phyloP scores from a whole-genome alignment of 2,329 filamentous ascomycete genomes.

The Aspergillus arachidicola region DNA sequence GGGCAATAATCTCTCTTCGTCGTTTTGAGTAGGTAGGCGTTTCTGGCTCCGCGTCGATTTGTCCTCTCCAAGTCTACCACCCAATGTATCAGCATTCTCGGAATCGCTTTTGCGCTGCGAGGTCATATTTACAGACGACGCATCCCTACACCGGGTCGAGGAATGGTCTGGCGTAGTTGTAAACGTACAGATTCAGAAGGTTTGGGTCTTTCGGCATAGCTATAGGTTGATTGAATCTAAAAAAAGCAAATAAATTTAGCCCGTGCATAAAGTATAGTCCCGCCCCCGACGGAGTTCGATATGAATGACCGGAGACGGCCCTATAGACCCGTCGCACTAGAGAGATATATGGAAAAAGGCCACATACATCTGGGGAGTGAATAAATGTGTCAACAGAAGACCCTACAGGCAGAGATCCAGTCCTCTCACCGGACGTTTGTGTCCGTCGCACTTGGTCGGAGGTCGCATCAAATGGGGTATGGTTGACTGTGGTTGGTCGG shows the following conservation, averaged over 20 bases:
- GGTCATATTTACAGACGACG: slow-evolving; percentile 25
- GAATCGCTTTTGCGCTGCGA: slow-evolving; percentile 1
- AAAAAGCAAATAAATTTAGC: slow-evolving; percentile 7
- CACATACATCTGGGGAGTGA: slow-evolving; percentile 3
- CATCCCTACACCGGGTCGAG: slow-evolving; percentile 25
- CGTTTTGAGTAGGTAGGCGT: slow-evolving; percentile 10
- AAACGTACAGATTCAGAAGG: slow-evolving; percentile 19
- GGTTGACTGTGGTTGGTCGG: slow-evolving; percentile 6
- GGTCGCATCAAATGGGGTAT: slow-evolving; percentile 27
- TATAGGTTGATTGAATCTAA: slow-evolving; percentile 12
- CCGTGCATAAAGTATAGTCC: neutral
- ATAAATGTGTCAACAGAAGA: neutral
- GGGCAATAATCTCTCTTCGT: slow-evolving; percentile 29
- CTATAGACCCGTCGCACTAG: neutral
- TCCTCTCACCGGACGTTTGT: slow-evolving; percentile 26
- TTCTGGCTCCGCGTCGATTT: slow-evolving; percentile 18
- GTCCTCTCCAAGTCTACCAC: slow-evolving; percentile 17
- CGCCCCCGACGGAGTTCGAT: neutral
- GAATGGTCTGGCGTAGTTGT: slow-evolving; percentile 20
- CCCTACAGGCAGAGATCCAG: slow-evolving; percentile 18
- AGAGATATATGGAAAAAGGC: neutral
- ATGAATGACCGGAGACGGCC: neutral
- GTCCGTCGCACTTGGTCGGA: slow-evolving; percentile 24
- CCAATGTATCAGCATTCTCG: slow-evolving; percentile 16
- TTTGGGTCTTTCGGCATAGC: slow-evolving; percentile 23